A percentile compares a stretch with the other conserved stretches of the same genome.
phyloP scores from a whole-genome alignment of 2,329 filamentous ascomycete species.

The Corynespora cassiicola region DNA sequence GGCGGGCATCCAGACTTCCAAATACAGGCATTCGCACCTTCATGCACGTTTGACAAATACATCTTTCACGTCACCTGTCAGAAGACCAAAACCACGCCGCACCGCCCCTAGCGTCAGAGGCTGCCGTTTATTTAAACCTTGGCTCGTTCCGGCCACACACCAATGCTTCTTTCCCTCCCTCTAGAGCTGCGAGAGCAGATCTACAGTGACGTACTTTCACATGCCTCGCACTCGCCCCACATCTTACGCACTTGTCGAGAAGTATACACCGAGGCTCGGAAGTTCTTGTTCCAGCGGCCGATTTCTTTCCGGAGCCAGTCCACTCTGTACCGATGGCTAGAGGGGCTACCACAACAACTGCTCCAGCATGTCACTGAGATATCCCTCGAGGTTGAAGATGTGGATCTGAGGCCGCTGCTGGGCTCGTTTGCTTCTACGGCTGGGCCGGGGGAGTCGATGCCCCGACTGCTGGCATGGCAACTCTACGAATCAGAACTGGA shows the following conservation, averaged over 20 bases:
- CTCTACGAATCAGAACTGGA: constrained; percentile 32
- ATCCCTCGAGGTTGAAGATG: constrained; percentile 32
- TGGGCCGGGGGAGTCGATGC: not conserved
- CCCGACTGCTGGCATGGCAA: constrained; percentile 27
- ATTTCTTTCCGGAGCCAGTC: constrained; percentile 30
- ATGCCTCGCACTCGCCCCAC: constrained; percentile 20
- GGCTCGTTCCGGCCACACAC: too few relatives aligned
- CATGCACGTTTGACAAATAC: not conserved
- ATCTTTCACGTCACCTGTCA: too few relatives aligned
- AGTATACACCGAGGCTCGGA: constrained; percentile 31
- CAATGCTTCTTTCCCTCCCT: constrained; percentile 32
- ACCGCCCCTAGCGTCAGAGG: too few relatives aligned
- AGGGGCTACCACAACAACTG: constrained; percentile 14
- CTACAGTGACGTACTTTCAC: constrained; percentile 31
- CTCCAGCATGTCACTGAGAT: constrained; percentile 25
- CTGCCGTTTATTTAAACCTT: too few relatives aligned
- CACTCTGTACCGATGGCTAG: constrained; percentile 30
- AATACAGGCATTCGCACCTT: too few relatives aligned
- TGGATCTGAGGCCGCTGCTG: constrained; percentile 33
- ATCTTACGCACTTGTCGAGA: constrained; percentile 34
- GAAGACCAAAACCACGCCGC: too few relatives aligned
- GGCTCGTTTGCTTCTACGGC: not conserved
- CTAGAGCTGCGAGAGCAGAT: constrained; percentile 38
- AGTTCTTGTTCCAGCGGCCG: constrained; percentile 37
- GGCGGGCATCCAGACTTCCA: not conserved